A percentile compares a stretch with the other conserved stretches of the same genome.
Evolutionary conservation across 2,329 filamentous ascomycete genomes (phyloP).

Genomic region (Thielaviopsis punctulata): DNA sequence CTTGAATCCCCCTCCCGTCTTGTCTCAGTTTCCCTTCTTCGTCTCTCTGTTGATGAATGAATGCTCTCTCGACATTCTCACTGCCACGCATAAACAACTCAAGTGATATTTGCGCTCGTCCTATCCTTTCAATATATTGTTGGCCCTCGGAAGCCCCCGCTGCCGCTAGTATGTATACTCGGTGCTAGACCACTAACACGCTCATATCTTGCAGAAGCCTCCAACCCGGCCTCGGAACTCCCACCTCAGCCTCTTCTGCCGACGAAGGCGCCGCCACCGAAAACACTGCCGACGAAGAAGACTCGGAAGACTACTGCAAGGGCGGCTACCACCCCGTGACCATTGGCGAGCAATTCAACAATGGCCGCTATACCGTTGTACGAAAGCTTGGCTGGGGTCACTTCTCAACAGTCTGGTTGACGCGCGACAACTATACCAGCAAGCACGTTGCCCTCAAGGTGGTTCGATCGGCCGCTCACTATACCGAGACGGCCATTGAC

Average conservation of each 20-base stretch:
- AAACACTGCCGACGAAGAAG: conserved; percentile 92
- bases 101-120: not conserved
- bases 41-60: not conserved
- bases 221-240: conserved; percentile 37
- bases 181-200: no score
- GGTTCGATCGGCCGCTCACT: conserved; percentile 91
- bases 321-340: conserved; percentile 92
- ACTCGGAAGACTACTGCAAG: conserved; percentile 98
- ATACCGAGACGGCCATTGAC: conserved; percentile 96
- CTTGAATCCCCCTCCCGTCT: not conserved
- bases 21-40: not conserved
- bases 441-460: conserved; percentile 98
- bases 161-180: no score
- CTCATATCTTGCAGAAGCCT: conserved; percentile 6
- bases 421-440: conserved; percentile 65
- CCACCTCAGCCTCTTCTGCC: conserved; percentile 61
- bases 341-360: conserved; percentile 93
- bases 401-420: conserved; percentile 90
- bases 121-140: not conserved
- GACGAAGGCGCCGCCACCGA: conserved; percentile 72
- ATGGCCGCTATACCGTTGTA: conserved; percentile 89
- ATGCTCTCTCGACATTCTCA: not conserved
- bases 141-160: not conserved
- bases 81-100: not conserved
- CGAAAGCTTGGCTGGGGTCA: conserved; percentile 96